Conservation (phyloP, 371 early-diverging fungal genomes). For the Dichotomocladium elegans region DNA sequence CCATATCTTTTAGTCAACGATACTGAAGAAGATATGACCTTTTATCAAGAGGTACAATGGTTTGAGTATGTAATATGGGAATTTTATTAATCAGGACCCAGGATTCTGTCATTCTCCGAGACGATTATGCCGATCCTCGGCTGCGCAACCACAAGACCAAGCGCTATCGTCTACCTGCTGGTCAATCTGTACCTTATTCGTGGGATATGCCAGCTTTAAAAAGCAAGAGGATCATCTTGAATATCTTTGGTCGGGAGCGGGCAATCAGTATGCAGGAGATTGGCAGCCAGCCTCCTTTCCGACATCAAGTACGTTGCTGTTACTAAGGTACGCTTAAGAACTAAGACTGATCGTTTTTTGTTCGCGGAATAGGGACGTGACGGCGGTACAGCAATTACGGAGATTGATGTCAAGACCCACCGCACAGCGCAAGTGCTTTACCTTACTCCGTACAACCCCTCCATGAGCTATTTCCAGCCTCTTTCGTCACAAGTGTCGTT, state of each 20-base stretch:
- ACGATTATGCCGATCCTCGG: conserved; percentile 23
- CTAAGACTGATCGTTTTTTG: too few species aligned
- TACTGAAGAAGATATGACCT: conserved; percentile 72
- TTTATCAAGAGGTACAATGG: conserved; percentile 81
- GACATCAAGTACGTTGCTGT: conserved; percentile 63
- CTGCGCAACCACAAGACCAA: conserved; percentile 21
- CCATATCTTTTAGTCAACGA: conserved; percentile 88
- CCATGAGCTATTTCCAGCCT: conserved; percentile 59
- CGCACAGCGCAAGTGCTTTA: conserved; percentile 78
- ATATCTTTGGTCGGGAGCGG: conserved; percentile 70
- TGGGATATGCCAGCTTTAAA: conserved; percentile 89
- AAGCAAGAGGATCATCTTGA: conserved; percentile 73
- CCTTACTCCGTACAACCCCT: conserved; percentile 69
- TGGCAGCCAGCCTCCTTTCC: conserved; percentile 82
- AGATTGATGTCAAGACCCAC: conserved; percentile 83
- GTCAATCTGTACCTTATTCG: conserved; percentile 77
- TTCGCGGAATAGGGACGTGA: conserved; percentile 12
- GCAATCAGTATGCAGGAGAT: conserved; percentile 87
- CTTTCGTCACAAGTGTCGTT: conserved; percentile 9
- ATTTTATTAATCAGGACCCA: too few species aligned
- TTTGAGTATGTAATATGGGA: too few species aligned
- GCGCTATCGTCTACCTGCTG: conserved; percentile 62
- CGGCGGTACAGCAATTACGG: conserved; percentile 50
- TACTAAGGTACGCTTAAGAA: too few species aligned
- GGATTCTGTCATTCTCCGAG: conserved; percentile 30